Base-by-base conservation (phyloP, 345 rosid genomes). In the Melaleuca alternifolia region DNA sequence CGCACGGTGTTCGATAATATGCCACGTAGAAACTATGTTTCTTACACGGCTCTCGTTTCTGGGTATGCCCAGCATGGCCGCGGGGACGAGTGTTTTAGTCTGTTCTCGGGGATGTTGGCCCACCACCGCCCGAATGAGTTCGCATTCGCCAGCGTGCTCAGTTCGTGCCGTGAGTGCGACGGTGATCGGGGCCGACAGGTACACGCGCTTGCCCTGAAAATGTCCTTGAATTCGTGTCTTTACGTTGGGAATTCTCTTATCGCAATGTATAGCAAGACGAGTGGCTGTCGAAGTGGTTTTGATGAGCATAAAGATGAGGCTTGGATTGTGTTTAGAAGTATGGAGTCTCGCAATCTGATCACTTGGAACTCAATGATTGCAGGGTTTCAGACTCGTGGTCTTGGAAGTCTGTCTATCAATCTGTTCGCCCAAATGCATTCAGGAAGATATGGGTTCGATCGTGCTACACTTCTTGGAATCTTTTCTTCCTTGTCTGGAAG, bases 341-440 rank as follows among this genome's bases (percentile, higher is more conserved):
- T 97, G 89, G 85, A 85, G 88, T 84, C 82, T 48, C 89, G 90
- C 82, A 95, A 91, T 90, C 83, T 89, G 77, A 92, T 94, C 56
- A 91, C 98, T 83, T 95, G 99, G 98, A 95, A 96, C 83, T 95
- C 98, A 10, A 93, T 95, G 95, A 91, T 95, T 89, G 93, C 97
- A 6, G 96, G 94, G 86, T 93, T 95, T 85, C 95, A 89, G 83
- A 51, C 87, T 21, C 87, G 91, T 41, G 93, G 90, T 71, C 91
- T 92, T 26, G 94, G 92, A 87, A 84, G 53, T 56, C 89, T 84
- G 77, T 96, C 93, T 48, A 28, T 94, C 54, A 24, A 53, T 12
- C 86, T 96, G 87, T 96, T 96, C 85, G 51, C 61, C 71, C 87
- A 86, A 87, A 97, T 95, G 98, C 91, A 89, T 26, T 50, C 88